Evolutionary conservation across 305 asterid genomes (phyloP).

Genomic region (Fraxinus ornus): DNA sequence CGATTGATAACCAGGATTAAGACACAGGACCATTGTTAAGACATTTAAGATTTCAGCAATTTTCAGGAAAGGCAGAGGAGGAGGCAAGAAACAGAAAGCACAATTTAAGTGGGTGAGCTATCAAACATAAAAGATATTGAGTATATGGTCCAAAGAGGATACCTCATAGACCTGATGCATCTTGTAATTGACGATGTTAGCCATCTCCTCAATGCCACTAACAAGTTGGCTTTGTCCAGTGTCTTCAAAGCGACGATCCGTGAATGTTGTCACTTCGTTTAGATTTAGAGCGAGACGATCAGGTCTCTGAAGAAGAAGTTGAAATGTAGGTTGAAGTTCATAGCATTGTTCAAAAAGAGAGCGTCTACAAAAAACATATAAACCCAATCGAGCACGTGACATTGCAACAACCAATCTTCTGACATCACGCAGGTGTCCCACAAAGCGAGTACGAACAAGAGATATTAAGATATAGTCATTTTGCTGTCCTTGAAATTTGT

Average conservation of each 20-base stretch:
- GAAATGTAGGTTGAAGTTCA: slow-evolving; percentile 93
- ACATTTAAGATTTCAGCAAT: neutral
- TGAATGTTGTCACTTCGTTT: slow-evolving; percentile 53
- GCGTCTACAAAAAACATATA: slow-evolving; percentile 85
- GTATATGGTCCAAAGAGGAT: slow-evolving; percentile 1
- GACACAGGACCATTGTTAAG: neutral
- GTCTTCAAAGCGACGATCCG: slow-evolving; percentile 80
- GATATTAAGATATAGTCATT: slow-evolving; percentile 84
- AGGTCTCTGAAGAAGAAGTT: slow-evolving; percentile 77
- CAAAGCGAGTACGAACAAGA: slow-evolving; percentile 92
- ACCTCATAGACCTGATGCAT: slow-evolving; percentile 77
- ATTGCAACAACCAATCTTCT: slow-evolving; percentile 96
- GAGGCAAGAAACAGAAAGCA: neutral
- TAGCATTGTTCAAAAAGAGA: slow-evolving; percentile 95
- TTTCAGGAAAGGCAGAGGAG: neutral
- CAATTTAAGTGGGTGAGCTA: neutral
- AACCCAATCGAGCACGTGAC: slow-evolving; percentile 99
- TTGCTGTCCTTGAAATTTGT: slow-evolving; percentile 98
- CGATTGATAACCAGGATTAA: neutral
- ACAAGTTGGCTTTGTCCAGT: slow-evolving; percentile 55
- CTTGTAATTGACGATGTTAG: slow-evolving; percentile 69
- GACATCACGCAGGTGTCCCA: slow-evolving; percentile 97
- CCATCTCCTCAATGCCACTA: slow-evolving; percentile 79
- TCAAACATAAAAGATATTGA: too few relatives aligned
- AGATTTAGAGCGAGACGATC: slow-evolving; percentile 73